A percentile compares a stretch with the other conserved stretches of the same genome.
Evolutionary conservation across 2,329 filamentous ascomycete genomes (phyloP).

Genomic region (Emmonsiellopsis sp.): DNA sequence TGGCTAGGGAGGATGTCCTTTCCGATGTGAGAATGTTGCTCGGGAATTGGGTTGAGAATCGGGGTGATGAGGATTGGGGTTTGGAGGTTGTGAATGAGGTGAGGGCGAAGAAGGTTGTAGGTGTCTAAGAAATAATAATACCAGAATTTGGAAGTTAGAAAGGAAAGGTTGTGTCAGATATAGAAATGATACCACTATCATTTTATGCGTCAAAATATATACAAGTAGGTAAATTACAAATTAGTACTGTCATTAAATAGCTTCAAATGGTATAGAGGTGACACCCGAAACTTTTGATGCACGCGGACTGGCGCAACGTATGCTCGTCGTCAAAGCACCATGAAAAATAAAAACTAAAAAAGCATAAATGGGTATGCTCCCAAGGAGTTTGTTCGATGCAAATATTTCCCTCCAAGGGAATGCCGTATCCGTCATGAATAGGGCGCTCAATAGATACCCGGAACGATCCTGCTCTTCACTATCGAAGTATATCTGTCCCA

Average conservation of each 20-base stretch:
- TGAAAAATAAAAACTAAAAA: background rate
- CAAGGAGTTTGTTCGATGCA: too few relatives aligned
- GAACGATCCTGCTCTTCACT: slow-evolving; percentile 12
- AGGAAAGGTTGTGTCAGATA: background rate
- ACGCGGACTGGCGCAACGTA: too few relatives aligned
- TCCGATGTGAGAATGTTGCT: slow-evolving; percentile 24
- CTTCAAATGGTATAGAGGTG: too few relatives aligned
- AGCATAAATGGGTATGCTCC: background rate
- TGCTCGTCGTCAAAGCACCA: background rate
- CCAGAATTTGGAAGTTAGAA: background rate
- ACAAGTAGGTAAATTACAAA: too few relatives aligned
- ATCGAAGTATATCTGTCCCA: slow-evolving; percentile 12
- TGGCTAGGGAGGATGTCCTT: slow-evolving; percentile 16
- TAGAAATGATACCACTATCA: too few relatives aligned
- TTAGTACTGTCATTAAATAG: too few relatives aligned
- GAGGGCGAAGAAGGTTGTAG: slow-evolving; percentile 3
- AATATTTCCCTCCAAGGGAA: too few relatives aligned
- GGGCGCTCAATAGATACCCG: slow-evolving; percentile 8
- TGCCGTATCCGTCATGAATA: too few relatives aligned
- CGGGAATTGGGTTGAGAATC: slow-evolving; percentile 29
- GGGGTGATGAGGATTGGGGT: slow-evolving; percentile 29
- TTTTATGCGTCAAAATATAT: too few relatives aligned
- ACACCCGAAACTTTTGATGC: too few relatives aligned
- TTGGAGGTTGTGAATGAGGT: slow-evolving; percentile 25
- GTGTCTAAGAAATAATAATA: background rate